Base-by-base conservation (phyloP, 495 filamentous ascomycete species). In the Clohesyomyces aquaticus region DNA sequence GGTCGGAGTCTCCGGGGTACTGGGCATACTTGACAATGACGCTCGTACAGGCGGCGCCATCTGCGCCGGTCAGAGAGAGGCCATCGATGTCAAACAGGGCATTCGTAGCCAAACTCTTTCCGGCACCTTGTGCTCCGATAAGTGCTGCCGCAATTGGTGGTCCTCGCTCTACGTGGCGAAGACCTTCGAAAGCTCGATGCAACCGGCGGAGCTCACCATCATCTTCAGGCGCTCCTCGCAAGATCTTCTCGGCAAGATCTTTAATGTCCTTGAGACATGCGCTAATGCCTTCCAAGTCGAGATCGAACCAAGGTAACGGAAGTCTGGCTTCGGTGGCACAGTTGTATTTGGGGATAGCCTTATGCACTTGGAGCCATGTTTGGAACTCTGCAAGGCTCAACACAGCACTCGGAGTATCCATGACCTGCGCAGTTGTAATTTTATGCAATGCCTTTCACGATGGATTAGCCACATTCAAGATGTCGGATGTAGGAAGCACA, bases 41-140 rank as follows among this genome's bases (percentile, higher is more conserved):
- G 25, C 22, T 55, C 2, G 60, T 63, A 22, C 60, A 63, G 4
- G 60, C 60, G 1, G 8, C 14, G 3, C 60, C 60, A 26, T 56
- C 60, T 2, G 50, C 47, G 19, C 50, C 50, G n/a, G 60, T 41
- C 11, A 49, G n/a, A 46, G 23, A 63, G 2, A 63, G 22, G 12
- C 51, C 51, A 49, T 23, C 25, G 12, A n/a, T 25, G 38, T 49
- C 50, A n/a, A 63, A 25, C 25, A 63, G 23, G 12, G 50, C 51
- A 32, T 56, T 63, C 1, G 49, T 10, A 10, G 56, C 23, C 1
- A 25, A 38, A 43, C 38, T 48, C 52, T 63, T 63, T 10, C 60
- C 60, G 11, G 60, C 50, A 32, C 2, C 60, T 49, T 63, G 60
- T 21, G 50, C n/a, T 35, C 60, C 60, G 27, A 19, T 49, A 2